phyloP scores from a whole-genome alignment of 179 eudicot genomes.

The Corrigiola litoralis region DNA sequence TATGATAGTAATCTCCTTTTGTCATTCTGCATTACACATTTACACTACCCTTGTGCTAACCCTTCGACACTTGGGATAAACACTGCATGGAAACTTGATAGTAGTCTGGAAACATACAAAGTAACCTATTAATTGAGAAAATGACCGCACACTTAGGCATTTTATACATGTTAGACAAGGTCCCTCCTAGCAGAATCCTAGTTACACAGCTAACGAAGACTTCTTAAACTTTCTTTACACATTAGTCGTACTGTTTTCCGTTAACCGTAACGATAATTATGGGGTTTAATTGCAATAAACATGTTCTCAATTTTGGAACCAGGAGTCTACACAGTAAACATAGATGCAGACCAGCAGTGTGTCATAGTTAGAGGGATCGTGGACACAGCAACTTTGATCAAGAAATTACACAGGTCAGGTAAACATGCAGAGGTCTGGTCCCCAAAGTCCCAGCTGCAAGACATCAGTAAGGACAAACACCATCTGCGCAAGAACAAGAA shows the following conservation, averaged over 20 bases:
- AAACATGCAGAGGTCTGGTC: conserved; percentile 47
- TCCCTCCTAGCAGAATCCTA: background rate
- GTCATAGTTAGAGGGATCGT: conserved; percentile 36
- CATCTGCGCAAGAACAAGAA: conserved; percentile 1
- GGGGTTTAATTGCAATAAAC: background rate
- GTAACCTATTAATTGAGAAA: too few species aligned
- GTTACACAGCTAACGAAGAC: background rate
- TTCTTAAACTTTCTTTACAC: background rate
- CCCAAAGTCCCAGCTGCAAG: conserved; percentile 17
- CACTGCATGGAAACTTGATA: background rate
- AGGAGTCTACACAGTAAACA: conserved; percentile 44
- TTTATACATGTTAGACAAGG: background rate
- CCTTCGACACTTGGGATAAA: too few species aligned
- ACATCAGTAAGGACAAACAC: conserved; percentile 17
- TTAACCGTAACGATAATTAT: background rate
- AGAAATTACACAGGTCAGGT: conserved; percentile 39
- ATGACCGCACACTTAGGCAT: too few species aligned
- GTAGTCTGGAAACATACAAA: background rate
- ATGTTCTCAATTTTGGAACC: background rate
- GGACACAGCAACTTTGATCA: conserved; percentile 36
- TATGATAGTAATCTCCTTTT: too few species aligned
- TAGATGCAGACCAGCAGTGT: conserved; percentile 39
- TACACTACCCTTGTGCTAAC: too few species aligned
- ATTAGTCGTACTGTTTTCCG: background rate
- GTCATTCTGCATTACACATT: too few species aligned